These are phyloP conservation scores for Aspergillus cejpii DNA, from an alignment of 2,329 filamentous ascomycete species.

Conservation along the genomic window DNA sequence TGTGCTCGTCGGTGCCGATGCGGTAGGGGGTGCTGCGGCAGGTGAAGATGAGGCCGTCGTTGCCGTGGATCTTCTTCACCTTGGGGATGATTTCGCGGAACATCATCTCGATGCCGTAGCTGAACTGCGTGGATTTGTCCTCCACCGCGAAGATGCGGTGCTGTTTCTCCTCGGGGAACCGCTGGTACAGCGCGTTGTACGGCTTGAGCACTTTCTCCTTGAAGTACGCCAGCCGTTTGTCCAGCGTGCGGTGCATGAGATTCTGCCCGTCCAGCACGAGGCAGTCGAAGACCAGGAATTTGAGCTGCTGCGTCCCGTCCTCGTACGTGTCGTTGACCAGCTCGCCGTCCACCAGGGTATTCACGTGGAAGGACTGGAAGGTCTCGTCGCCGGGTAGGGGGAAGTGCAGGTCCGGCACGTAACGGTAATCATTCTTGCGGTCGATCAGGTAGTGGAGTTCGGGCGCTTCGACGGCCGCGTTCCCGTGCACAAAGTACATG, in stretches of 20 bases:
- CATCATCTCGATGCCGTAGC: constrained; percentile 87
- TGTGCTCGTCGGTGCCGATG: constrained; percentile 84
- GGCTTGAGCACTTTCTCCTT: constrained; percentile 70
- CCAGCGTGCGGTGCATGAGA: constrained; percentile 70
- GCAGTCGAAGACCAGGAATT: constrained; percentile 91
- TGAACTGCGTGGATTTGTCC: constrained; percentile 83
- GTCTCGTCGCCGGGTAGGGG: constrained; percentile 60
- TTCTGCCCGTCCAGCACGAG: constrained; percentile 70
- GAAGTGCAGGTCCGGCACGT: constrained; percentile 71
- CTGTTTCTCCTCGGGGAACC: constrained; percentile 62
- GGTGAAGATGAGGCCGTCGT: constrained; percentile 97
- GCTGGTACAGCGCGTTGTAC: constrained; percentile 66
- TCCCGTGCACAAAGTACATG: constrained; percentile 67
- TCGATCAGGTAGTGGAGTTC: constrained; percentile 91
- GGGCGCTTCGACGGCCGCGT: constrained; percentile 49
- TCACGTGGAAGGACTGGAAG: constrained; percentile 61
- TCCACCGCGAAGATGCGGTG: constrained; percentile 74
- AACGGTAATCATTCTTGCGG: constrained; percentile 96
- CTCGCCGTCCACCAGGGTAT: constrained; percentile 87
- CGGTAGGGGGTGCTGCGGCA: constrained; percentile 80
- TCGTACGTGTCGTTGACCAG: constrained; percentile 75
- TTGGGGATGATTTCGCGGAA: constrained; percentile 77
- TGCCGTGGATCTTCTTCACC: constrained; percentile 69
- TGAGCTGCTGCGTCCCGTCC: constrained; percentile 62
- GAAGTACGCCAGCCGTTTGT: constrained; percentile 85